These are phyloP conservation scores for Umbelopsis ramanniana DNA, from an alignment of 192 early-diverging fungal genomes.

Conservation along the genomic window DNA sequence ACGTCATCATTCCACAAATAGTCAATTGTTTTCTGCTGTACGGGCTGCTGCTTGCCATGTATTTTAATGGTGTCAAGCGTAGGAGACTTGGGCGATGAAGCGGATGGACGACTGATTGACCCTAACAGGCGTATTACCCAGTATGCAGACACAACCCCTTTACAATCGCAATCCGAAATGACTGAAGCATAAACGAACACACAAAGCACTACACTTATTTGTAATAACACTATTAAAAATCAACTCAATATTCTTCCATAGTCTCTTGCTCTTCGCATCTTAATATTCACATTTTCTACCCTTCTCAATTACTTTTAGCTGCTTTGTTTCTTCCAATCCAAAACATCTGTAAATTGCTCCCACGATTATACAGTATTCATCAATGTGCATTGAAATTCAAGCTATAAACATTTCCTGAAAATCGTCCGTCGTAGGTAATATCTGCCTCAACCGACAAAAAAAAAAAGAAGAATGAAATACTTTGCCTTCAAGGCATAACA, in stretches of 20 bases:
- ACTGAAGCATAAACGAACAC: not conserved
- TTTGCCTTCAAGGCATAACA: no score
- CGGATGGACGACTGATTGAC: slow-evolving; percentile 30
- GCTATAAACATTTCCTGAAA: no score
- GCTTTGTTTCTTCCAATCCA: no score
- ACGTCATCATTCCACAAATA: not conserved
- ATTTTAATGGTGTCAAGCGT: slow-evolving; percentile 46
- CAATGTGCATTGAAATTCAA: no score
- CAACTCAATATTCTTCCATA: not conserved
- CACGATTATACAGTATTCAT: no score
- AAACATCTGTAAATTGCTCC: no score
- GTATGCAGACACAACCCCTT: slow-evolving; percentile 28
- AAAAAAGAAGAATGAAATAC: no score
- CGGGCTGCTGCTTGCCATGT: slow-evolving; percentile 63
- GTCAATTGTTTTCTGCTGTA: slow-evolving; percentile 59
- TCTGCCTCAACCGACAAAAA: no score
- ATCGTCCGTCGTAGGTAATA: no score
- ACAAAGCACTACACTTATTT: no score
- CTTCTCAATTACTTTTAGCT: no score
- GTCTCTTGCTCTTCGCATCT: not conserved
- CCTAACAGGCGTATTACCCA: slow-evolving; percentile 40
- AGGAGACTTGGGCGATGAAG: slow-evolving; percentile 47
- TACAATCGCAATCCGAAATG: slow-evolving; percentile 16
- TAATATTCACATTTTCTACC: no score
- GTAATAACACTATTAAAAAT: not conserved